Percentiles rank a stretch among this genome's conserved stretches.
phyloP scores from a whole-genome alignment of 108 stramenopile species.

The Fistulifera pelliculosa region DNA sequence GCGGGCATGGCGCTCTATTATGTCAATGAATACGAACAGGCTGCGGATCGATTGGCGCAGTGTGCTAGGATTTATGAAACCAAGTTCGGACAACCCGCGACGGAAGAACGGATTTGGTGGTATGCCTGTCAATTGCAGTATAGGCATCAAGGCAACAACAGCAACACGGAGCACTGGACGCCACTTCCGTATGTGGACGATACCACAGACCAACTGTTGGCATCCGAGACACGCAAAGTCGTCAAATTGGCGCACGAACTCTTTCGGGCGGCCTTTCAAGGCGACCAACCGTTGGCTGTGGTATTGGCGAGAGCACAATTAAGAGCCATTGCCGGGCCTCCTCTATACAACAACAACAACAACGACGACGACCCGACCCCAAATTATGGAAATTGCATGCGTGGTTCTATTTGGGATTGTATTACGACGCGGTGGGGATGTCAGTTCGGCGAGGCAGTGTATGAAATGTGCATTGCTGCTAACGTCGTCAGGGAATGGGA shows the following conservation, averaged over 20 bases:
- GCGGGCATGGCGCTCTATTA: slow-evolving; percentile 74
- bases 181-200: not conserved
- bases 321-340: slow-evolving; percentile 41
- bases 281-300: slow-evolving; percentile 7
- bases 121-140: slow-evolving; percentile 46
- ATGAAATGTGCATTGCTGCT: slow-evolving; percentile 70
- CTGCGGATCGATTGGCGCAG: slow-evolving; percentile 44
- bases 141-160: too few relatives aligned
- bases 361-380: slow-evolving; percentile 18
- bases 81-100: slow-evolving; percentile 53
- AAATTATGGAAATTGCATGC: slow-evolving; percentile 77
- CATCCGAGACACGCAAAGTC: slow-evolving; percentile 36
- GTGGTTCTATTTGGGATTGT: slow-evolving; percentile 69
- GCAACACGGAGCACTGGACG: too few relatives aligned
- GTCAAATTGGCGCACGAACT: slow-evolving; percentile 52
- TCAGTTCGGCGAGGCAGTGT: slow-evolving; percentile 52
- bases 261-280: slow-evolving; percentile 29
- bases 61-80: slow-evolving; percentile 49
- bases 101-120: slow-evolving; percentile 81
- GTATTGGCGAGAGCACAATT: slow-evolving; percentile 52
- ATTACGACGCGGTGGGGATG: slow-evolving; percentile 64
- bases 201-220: slow-evolving; percentile 2
- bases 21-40: slow-evolving; percentile 37
- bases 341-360: not conserved
- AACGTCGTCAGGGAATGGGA: slow-evolving; percentile 42